phyloP scores from a whole-genome alignment of 148 eudicot genomes.

The Silene conica region DNA sequence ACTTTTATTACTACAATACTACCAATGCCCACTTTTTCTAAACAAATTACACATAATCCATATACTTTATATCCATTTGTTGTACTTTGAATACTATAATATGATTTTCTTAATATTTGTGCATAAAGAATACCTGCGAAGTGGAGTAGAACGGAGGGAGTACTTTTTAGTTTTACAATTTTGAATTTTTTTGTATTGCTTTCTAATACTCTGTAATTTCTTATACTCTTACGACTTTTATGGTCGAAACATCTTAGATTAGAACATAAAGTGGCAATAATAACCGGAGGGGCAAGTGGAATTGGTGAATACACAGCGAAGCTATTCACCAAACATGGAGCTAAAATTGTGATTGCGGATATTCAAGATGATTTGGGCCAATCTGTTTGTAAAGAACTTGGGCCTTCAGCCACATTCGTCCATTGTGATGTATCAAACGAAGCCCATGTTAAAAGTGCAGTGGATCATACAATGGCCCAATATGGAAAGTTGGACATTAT shows the following conservation, averaged over 20 bases:
- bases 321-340: conserved; percentile 28
- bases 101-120: no score
- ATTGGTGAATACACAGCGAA: conserved; percentile 31
- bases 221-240: no score
- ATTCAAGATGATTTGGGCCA: conserved; percentile 35
- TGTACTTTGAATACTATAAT: no score
- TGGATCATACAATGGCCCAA: conserved; percentile 16
- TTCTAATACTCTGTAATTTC: no score
- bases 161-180: no score
- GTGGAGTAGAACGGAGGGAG: no score
- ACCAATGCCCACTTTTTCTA: no score
- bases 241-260: conserved; percentile 13
- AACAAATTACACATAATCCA: no score
- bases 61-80: no score
- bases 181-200: no score
- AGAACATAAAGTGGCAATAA: conserved; percentile 39
- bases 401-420: conserved; percentile 24
- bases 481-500: conserved; percentile 38
- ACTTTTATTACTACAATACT: no score
- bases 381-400: conserved; percentile 25
- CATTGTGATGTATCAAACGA: conserved; percentile 37
- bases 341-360: conserved; percentile 37
- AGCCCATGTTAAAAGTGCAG: conserved; percentile 24
- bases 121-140: no score
- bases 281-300: conserved; percentile 40